These are phyloP conservation scores for Amauroascus verrucosus DNA, from an alignment of 2,329 filamentous ascomycete species.

Conservation along the genomic window DNA sequence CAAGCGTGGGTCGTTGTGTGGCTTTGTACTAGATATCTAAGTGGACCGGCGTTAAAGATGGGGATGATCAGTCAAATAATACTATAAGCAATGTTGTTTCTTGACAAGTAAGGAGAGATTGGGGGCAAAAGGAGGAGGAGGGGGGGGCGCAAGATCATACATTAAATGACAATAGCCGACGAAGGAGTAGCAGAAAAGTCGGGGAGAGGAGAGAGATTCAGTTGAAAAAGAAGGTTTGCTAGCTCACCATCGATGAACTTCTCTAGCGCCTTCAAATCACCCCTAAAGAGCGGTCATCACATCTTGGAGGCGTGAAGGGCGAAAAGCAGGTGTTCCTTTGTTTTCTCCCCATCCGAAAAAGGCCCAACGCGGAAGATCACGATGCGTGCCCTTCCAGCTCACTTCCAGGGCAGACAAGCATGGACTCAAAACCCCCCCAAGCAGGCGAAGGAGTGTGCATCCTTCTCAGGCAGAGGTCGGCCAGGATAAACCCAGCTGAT, in stretches of 20 bases:
- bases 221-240: constrained; percentile 3
- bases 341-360: neutral
- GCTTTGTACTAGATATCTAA: neutral
- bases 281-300: no score
- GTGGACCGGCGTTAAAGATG: neutral
- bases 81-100: neutral
- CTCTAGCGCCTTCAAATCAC: neutral
- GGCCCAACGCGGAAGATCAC: neutral
- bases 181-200: neutral
- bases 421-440: neutral
- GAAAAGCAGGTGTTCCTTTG: neutral
- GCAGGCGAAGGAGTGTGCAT: neutral
- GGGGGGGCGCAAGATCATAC: neutral
- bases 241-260: neutral
- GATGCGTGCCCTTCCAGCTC: neutral
- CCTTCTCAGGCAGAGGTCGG: no score
- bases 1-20: neutral
- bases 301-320: neutral
- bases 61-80: neutral
- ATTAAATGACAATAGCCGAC: no score
- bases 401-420: neutral
- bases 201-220: neutral
- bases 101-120: no score
- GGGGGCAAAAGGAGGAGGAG: neutral
- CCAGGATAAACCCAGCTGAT: constrained; percentile 1